These are phyloP conservation scores for Acanthamoeba polyphaga DNA, from an alignment of 208 protist genomes.

Conservation along the genomic window DNA sequence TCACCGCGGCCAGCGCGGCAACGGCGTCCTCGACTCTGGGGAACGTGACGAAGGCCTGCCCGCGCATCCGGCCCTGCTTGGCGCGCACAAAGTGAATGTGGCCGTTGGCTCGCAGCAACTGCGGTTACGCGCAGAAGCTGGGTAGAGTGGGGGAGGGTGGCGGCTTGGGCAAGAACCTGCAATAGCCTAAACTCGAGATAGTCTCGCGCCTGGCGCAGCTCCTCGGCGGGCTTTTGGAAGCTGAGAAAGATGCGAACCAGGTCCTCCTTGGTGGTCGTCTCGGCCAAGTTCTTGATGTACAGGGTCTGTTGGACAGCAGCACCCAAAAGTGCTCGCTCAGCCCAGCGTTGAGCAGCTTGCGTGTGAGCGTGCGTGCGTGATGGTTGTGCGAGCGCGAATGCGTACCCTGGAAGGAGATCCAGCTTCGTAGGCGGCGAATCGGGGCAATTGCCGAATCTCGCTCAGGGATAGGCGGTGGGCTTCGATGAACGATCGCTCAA, in stretches of 20 bases:
- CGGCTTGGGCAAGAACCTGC: background rate
- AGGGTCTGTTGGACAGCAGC: background rate
- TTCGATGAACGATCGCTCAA: background rate
- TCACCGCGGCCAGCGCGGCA: background rate
- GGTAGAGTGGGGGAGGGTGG: too few species aligned
- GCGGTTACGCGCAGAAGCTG: too few species aligned
- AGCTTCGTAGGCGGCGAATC: background rate
- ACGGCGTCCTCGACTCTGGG: background rate
- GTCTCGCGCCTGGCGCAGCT: background rate
- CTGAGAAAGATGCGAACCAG: background rate
- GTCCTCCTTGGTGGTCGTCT: background rate
- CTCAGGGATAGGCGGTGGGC: background rate
- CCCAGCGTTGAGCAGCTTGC: too few species aligned
- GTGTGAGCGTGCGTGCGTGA: background rate
- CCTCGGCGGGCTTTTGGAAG: background rate
- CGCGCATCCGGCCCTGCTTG: background rate
- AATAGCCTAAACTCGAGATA: background rate
- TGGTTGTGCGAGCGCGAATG: background rate
- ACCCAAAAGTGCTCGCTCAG: too few species aligned
- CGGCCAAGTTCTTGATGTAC: constrained; percentile 52
- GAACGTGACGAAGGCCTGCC: constrained; percentile 40
- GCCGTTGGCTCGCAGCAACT: background rate
- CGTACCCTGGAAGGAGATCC: background rate
- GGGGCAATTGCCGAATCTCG: background rate
- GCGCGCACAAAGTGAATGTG: background rate